Conservation (phyloP, 805 yeast genomes). For the Wickerhamiella azymoides region DNA sequence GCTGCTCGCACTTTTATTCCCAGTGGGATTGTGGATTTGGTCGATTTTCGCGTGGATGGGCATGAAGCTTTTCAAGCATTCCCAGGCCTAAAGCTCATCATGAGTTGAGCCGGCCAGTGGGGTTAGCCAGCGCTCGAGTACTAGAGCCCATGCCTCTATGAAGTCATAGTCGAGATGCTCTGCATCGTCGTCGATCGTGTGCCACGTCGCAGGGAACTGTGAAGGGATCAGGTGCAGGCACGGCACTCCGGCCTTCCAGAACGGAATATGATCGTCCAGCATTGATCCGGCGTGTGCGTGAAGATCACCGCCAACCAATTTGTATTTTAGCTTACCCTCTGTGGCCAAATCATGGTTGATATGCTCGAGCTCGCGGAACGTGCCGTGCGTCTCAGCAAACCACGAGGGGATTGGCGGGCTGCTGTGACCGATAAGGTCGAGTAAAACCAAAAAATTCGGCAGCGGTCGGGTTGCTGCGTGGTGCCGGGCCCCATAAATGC, state of each 20-base stretch:
- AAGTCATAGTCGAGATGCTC: slow-evolving; percentile 28
- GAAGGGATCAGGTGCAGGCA: slow-evolving; percentile 41
- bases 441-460: slow-evolving; percentile 29
- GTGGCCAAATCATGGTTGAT: slow-evolving; percentile 24
- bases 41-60: slow-evolving; percentile 65
- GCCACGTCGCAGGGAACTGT: slow-evolving; percentile 41
- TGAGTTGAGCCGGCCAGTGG: background rate
- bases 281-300: slow-evolving; percentile 16
- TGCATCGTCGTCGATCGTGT: slow-evolving; percentile 35
- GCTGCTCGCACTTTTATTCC: slow-evolving; percentile 23
- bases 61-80: slow-evolving; percentile 64
- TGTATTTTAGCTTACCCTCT: slow-evolving; percentile 9
- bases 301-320: slow-evolving; percentile 14
- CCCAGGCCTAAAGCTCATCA: slow-evolving; percentile 20
- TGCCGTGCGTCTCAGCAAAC: slow-evolving; percentile 29
- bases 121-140: slow-evolving; percentile 29
- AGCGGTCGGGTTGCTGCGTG: slow-evolving; percentile 30
- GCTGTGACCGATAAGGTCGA: slow-evolving; percentile 38
- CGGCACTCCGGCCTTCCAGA: slow-evolving; percentile 32
- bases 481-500: slow-evolving; percentile 43
- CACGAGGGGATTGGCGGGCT: slow-evolving; percentile 30
- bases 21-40: slow-evolving; percentile 48
- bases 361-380: slow-evolving; percentile 27
- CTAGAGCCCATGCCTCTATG: slow-evolving; percentile 34
- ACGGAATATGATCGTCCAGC: slow-evolving; percentile 45